Base-by-base conservation (phyloP, 352 stramenopile genomes). In the Phytophthora crassamura region DNA sequence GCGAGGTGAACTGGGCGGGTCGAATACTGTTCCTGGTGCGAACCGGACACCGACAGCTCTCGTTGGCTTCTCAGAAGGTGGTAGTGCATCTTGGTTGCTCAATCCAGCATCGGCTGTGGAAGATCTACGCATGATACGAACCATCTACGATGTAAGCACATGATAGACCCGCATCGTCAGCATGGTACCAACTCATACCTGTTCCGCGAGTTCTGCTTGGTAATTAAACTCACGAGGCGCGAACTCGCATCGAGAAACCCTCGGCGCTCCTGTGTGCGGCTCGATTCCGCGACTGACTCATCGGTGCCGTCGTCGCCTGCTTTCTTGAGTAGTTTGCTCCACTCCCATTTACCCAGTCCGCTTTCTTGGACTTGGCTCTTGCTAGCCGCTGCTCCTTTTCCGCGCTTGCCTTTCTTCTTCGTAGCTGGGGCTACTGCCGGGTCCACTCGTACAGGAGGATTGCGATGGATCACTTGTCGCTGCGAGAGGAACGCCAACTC, bases 401-500 rank as follows among this genome's bases (percentile, higher is more conserved):
- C 70, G 4, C 46, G 53, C 33, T 76, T 78, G 14, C 49, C 71
- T n/a, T 69, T 78, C 54, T 75, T 76, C 45, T 51, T 56, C n/a
- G 38, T 38, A 34, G 51, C 50, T 12, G 55, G 69, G 11, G 36
- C 43, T 22, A 56, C 54, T 5, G 58, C 62, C 33, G 55, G 50
- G 9, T 81, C 74, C 8, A 61, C 22, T 61, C 70, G 65, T 14
- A 86, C 83, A 4, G 84, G 84, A 22, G 83, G 82, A 48, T 93
- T 80, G 4, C 84, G 81, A 53, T 92, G 80, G 16, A 94, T 81
- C 4, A 94, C 86, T 60, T 93, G 86, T 7, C 84, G 77, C 54
- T 94, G 86, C 1, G 86, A 93, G 40, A 94, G 82, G 46, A 87
- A 89, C 11, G 76, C 86, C 32, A 94, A 50, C 53, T 94, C 86